Percentiles rank a stretch among this genome's conserved stretches.
Evolutionary conservation across 2,329 filamentous ascomycete genomes (phyloP).

Genomic region (Fusarium sp.): DNA sequence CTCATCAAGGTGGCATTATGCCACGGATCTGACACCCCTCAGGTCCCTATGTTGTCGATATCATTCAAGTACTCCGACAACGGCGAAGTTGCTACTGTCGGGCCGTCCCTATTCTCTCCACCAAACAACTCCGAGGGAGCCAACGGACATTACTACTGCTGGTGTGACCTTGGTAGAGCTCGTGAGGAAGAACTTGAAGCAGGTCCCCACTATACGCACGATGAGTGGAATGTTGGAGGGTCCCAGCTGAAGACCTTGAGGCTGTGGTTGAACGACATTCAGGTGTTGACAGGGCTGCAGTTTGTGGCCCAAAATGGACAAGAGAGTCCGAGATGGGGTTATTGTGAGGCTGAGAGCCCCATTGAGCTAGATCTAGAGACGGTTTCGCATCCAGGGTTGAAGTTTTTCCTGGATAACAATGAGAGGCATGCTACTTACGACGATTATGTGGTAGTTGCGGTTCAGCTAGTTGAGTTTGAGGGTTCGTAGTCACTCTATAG

Average conservation of each 20-base stretch:
- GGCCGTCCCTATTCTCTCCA: not conserved
- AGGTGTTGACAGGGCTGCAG: not conserved
- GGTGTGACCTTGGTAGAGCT: not conserved
- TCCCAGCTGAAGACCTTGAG: not conserved
- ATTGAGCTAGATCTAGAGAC: not conserved
- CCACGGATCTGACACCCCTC: not conserved
- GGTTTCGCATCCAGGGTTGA: not conserved
- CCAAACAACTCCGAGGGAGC: not conserved
- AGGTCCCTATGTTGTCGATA: not conserved
- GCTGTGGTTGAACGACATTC: not conserved
- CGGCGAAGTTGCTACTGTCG: not conserved
- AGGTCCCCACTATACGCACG: not conserved
- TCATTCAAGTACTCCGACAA: not conserved
- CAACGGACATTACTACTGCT: not conserved
- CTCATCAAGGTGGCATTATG: not conserved
- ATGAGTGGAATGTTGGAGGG: not conserved
- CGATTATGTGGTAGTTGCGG: not conserved
- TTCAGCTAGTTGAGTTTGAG: not conserved
- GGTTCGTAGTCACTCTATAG: not conserved
- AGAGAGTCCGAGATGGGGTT: conserved; percentile 4
- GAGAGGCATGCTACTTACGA: not conserved
- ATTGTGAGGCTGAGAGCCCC: not conserved
- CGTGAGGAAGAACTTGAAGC: not conserved
- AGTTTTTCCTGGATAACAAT: not conserved
- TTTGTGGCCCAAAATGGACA: not conserved